These are phyloP conservation scores for Phlebopus sp. DNA, from an alignment of 1,284 basidiomycete genomes.

Conservation along the genomic window DNA sequence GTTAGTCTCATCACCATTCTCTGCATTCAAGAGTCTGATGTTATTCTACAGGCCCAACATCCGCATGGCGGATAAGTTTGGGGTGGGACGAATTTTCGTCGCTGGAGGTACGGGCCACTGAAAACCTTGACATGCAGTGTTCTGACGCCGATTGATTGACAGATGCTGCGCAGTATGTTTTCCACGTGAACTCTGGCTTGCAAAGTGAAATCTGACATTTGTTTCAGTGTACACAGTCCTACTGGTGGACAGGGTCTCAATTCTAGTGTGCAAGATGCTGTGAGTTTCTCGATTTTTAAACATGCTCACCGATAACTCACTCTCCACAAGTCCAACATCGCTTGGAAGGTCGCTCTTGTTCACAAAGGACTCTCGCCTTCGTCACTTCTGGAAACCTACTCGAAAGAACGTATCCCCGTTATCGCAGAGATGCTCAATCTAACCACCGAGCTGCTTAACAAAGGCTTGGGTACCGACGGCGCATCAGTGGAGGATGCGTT, in stretches of 20 bases:
- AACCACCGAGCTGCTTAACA: conserved; percentile 14
- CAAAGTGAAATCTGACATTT: neutral
- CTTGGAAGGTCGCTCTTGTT: conserved; percentile 42
- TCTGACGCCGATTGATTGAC: neutral
- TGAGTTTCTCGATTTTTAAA: conserved; percentile 13
- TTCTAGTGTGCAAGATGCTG: conserved; percentile 38
- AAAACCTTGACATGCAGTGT: conserved; percentile 25
- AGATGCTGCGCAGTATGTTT: conserved; percentile 23
- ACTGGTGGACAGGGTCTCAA: conserved; percentile 48
- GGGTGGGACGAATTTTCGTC: conserved; percentile 31
- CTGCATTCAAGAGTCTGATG: neutral
- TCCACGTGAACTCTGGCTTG: too few relatives aligned
- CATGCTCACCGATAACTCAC: neutral
- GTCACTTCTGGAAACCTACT: conserved; percentile 35
- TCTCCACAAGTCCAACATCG: conserved; percentile 35
- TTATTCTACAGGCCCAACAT: conserved; percentile 26
- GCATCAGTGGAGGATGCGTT: conserved; percentile 4
- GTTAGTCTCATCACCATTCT: conserved; percentile 10
- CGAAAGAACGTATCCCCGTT: conserved; percentile 37
- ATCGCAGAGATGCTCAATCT: conserved; percentile 36
- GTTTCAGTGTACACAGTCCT: conserved; percentile 42
- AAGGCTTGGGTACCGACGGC: conserved; percentile 10
- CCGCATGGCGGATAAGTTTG: conserved; percentile 32
- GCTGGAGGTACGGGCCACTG: conserved; percentile 31
- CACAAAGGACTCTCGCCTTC: conserved; percentile 31